These are phyloP conservation scores for Cynanchum wilfordii DNA, from an alignment of 257 asterid genomes.

Conservation along the genomic window DNA sequence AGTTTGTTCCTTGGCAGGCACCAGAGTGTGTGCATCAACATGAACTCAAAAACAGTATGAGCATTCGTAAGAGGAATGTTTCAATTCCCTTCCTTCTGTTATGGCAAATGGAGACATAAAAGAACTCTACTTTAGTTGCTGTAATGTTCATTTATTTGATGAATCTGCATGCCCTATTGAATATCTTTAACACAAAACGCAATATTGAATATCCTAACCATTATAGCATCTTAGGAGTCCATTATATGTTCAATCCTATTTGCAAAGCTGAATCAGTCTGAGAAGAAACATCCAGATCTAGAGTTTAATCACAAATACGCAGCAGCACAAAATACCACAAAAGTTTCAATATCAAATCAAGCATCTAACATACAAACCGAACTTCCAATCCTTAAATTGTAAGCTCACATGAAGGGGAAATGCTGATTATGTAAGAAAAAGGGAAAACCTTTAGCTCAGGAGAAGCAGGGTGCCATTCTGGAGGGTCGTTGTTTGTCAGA, in stretches of 20 bases:
- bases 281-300: not conserved
- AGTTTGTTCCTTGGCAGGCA: not conserved
- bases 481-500: constrained; percentile 86
- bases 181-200: too few relatives aligned
- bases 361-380: not conserved
- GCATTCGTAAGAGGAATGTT: too few relatives aligned
- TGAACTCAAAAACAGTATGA: too few relatives aligned
- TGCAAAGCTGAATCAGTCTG: not conserved
- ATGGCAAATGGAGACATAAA: not conserved
- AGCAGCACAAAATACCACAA: not conserved
- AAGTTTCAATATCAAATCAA: not conserved
- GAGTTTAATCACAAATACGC: not conserved
- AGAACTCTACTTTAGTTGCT: too few relatives aligned
- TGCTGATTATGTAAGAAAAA: constrained; percentile 3
- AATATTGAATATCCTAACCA: too few relatives aligned
- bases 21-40: not conserved
- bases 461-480: constrained; percentile 97
- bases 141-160: too few relatives aligned
- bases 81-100: too few relatives aligned
- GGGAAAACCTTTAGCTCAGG: constrained; percentile 68
- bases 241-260: not conserved
- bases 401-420: not conserved
- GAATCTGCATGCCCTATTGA: not conserved
- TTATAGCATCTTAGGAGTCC: not conserved
- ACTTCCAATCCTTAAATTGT: not conserved